Evolutionary conservation across 2,329 filamentous ascomycete species (phyloP), one percentile per base, ranked within the genome.

Genomic region (Colletotrichum sp.): DNA sequence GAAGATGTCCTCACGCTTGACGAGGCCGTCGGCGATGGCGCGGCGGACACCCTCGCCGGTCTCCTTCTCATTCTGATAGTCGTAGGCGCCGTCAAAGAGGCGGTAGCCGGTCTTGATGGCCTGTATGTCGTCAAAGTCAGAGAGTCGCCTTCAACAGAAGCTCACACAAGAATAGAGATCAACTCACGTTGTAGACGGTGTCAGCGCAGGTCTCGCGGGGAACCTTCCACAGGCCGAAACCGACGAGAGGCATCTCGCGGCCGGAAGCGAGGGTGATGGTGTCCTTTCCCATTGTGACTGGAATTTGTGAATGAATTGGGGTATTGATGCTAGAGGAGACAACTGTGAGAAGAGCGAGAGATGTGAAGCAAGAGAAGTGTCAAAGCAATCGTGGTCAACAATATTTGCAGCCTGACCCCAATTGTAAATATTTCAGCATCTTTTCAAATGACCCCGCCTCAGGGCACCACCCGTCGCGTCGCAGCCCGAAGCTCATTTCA

Each of bases 1-100:
- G 86, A 97, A 98, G 77, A 98, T 86, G 71, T 98, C 94, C 83
- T 94, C 91, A 77, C 95, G 91, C 89, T 93, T 92, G 13, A 95
- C 88, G 63, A 93, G 89, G 36, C 90, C 90, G 77, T 92, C 88
- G 9, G 82, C 81, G 79, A 90, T 89, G 63, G 89, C 89, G 57
- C 84, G 89, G 79, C 88, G 90, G 81, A 95, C 91, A 24, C 91
- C 93, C 78, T 88, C 85, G 15, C 92, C 94, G 1, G 94, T 92
- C 69, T 93, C 92, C 71, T 88, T 88, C 82, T 94, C 93, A 74
- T 93, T 95, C 71, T 88, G 87, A 81, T 94, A 94, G 81, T 89
- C 88, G 82, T 88, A 89, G 6, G 89, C 89, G 76, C 87, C 85
- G 79, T 90, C 89, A 75, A 90, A 89, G 76, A 88, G 85, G 39